phyloP scores from a whole-genome alignment of 345 rosid species.

The Passiflora organensis region DNA sequence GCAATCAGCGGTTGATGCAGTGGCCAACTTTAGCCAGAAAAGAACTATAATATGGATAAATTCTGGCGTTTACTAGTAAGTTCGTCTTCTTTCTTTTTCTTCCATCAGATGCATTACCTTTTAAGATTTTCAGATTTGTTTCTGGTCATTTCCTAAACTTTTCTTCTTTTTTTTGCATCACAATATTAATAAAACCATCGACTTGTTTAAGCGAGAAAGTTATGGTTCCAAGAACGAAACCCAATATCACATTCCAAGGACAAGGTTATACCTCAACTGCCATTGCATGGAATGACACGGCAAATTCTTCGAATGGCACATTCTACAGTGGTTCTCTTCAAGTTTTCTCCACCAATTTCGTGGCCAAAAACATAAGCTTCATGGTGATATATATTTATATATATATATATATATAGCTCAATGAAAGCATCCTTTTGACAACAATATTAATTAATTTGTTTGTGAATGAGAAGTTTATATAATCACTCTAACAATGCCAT shows the following conservation, averaged over 20 bases:
- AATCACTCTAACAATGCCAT: too few species aligned
- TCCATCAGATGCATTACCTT: background rate
- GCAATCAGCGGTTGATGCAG: slow-evolving; percentile 71
- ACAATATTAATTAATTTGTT: too few species aligned
- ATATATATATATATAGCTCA: too few species aligned
- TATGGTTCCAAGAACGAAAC: slow-evolving; percentile 51
- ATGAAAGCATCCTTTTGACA: too few species aligned
- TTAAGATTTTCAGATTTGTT: background rate
- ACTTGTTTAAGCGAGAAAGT: slow-evolving; percentile 60
- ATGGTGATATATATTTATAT: slow-evolving; percentile 45
- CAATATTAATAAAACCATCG: background rate
- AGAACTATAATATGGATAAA: slow-evolving; percentile 73
- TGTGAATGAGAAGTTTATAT: too few species aligned
- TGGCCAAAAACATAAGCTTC: slow-evolving; percentile 85
- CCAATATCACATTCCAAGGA: slow-evolving; percentile 82
- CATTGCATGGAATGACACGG: slow-evolving; percentile 84
- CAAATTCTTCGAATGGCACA: slow-evolving; percentile 66
- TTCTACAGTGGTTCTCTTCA: slow-evolving; percentile 77
- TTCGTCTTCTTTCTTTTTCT: background rate
- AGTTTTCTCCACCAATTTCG: slow-evolving; percentile 64
- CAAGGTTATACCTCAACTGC: slow-evolving; percentile 79
- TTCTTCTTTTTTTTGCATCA: background rate
- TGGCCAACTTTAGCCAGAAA: slow-evolving; percentile 46
- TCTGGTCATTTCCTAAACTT: background rate
- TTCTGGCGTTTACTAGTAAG: slow-evolving; percentile 82